A percentile compares a stretch with the other conserved stretches of the same genome.
These are phyloP conservation scores for Yueomyces sp. DNA, from an alignment of 1,139 yeast species.

Conservation along the genomic window DNA sequence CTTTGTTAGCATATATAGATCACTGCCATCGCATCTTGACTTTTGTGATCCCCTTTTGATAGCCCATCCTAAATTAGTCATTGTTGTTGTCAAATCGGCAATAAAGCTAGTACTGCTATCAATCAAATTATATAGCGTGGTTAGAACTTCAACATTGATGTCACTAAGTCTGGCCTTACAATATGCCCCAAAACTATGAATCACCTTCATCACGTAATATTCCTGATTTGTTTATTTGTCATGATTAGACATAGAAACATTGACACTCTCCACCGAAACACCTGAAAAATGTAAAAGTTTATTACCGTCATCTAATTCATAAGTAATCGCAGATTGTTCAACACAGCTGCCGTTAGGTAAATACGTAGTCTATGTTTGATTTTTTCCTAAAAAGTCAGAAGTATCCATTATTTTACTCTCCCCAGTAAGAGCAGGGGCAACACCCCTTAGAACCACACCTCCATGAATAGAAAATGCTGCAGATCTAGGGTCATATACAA, in stretches of 20 bases:
- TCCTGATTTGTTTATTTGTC: background rate
- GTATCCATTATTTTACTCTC: background rate
- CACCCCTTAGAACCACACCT: background rate
- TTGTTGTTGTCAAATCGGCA: background rate
- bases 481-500: background rate
- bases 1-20: constrained; percentile 1
- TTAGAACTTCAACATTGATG: background rate
- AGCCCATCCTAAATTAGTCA: background rate
- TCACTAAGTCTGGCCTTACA: background rate
- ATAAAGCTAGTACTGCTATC: background rate
- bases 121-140: background rate
- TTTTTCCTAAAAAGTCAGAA: background rate
- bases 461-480: background rate
- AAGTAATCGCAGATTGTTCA: background rate
- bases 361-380: background rate
- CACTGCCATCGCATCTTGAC: background rate
- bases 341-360: background rate
- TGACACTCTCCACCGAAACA: background rate
- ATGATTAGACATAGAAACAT: background rate
- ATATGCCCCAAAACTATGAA: background rate
- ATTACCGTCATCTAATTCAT: background rate
- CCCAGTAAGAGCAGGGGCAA: background rate
- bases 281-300: background rate
- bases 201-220: background rate
- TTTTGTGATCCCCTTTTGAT: background rate